Percentiles rank a stretch among this genome's conserved stretches.
Conservation (phyloP, 805 yeast genomes). For the Clavispora carvajalis region DNA sequence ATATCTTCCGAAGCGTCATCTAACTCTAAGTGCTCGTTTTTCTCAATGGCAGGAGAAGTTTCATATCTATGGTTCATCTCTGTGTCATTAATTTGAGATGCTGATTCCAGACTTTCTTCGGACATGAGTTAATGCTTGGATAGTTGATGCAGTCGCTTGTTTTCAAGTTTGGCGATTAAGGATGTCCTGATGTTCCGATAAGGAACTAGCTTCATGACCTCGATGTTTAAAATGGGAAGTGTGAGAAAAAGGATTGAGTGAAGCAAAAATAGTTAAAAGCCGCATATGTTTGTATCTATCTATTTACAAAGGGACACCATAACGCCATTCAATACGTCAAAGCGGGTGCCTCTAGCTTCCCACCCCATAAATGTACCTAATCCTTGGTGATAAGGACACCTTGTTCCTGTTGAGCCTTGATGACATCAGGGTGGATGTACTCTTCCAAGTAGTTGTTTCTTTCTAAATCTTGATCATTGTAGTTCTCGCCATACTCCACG, state of each 20-base stretch:
- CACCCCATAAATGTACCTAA: constrained; percentile 1
- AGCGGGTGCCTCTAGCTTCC: not conserved
- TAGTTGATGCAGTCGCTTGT: not conserved
- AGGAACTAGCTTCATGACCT: too few relatives aligned
- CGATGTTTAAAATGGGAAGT: too few relatives aligned
- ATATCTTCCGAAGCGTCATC: constrained; percentile 9
- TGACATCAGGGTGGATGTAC: constrained; percentile 25
- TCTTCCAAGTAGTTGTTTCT: constrained; percentile 31
- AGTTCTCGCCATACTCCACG: constrained; percentile 64
- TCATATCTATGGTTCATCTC: not conserved
- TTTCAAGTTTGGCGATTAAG: not conserved
- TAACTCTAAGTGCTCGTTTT: not conserved
- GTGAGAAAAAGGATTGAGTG: not conserved
- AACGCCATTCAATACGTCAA: not conserved
- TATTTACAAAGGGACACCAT: not conserved
- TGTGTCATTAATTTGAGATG: not conserved
- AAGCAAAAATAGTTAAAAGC: not conserved
- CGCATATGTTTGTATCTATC: not conserved
- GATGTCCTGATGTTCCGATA: not conserved
- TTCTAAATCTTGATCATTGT: constrained; percentile 33
- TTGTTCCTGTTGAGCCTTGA: constrained; percentile 11
- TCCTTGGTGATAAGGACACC: constrained; percentile 7
- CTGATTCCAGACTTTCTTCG: not conserved
- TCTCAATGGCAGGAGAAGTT: not conserved
- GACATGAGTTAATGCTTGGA: not conserved